These are phyloP conservation scores for Kernera saxatilis DNA, from an alignment of 345 rosid genomes.

Conservation along the genomic window DNA sequence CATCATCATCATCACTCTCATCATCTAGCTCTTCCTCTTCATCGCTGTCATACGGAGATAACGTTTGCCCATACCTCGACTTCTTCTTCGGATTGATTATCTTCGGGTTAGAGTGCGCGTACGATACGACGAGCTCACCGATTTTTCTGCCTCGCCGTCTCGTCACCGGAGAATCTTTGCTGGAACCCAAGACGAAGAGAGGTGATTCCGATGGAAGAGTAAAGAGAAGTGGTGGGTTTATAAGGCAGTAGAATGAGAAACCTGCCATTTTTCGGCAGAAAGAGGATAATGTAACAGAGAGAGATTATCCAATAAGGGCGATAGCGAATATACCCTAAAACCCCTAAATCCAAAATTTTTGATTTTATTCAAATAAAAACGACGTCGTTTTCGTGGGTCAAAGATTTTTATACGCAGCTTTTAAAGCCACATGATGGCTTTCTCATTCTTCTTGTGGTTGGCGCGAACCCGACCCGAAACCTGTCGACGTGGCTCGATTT, in stretches of 20 bases:
- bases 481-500: slow-evolving; percentile 37
- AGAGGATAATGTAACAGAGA: slow-evolving; percentile 13
- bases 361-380: not conserved
- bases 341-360: slow-evolving; percentile 33
- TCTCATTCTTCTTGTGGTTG: slow-evolving; percentile 29
- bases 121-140: slow-evolving; percentile 40
- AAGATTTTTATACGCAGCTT: not conserved
- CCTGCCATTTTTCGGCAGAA: slow-evolving; percentile 36
- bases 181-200: slow-evolving; percentile 12
- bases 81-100: slow-evolving; percentile 70
- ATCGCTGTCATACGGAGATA: slow-evolving; percentile 45
- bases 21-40: slow-evolving; percentile 39
- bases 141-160: slow-evolving; percentile 7
- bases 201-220: slow-evolving; percentile 14
- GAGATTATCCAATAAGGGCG: slow-evolving; percentile 7
- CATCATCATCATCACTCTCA: slow-evolving; percentile 32
- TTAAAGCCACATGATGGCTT: slow-evolving; percentile 5
- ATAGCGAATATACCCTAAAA: slow-evolving; percentile 41
- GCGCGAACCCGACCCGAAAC: slow-evolving; percentile 33
- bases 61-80: slow-evolving; percentile 48
- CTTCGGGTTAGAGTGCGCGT: slow-evolving; percentile 70
- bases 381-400: not conserved
- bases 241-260: slow-evolving; percentile 34
- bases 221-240: slow-evolving; percentile 25
- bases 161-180: not conserved